Evolutionary conservation across 148 eudicot species (phyloP), one percentile per base, ranked within the genome.

Genomic region (Vaccinium corymbosum): DNA sequence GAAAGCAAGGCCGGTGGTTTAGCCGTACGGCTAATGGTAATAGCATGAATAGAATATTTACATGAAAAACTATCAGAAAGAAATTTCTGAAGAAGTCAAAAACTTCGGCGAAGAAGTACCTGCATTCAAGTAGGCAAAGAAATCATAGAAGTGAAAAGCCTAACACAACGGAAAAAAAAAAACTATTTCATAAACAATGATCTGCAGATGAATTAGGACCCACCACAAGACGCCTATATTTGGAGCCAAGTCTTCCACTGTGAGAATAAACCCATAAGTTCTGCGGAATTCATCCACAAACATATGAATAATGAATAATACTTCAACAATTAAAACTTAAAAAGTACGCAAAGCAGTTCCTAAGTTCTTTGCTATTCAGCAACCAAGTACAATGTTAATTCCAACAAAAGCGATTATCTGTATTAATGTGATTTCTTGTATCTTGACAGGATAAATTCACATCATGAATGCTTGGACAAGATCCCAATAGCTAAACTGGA

Each of bases 51-150:
- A 97, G 84, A 88, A 97, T 94, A 88, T 97, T 97, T 74, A 92
- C 86, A 86, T 94, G 95, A 80, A 94, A 91, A 85, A 94, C 97
- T 59, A 97, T 90, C 89, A 97, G 88, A 89, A 97, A 97, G 90
- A 97, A 97, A 72, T 88, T 89, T 88, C 94, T 92, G 95, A 97
- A 97, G 81, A 93, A 94, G 81, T 94, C 98, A 88, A 97, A 97
- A 80, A 97, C 99, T 89, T 97, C 99, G 8, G 99, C 99, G 86
- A 97, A 97, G 90, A 97, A 94, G 97, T 97, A 97, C 99, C 99
- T 97, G 92, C 91, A 90, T 84, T 61, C 46, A 83, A 85, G 87
- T 76, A 82, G 46, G 83, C 35, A 86, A 22, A 80, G 59, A 78
- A 56, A 79, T 68, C 72, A 74, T 49, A 51, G 13, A 16, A 29